Evolutionary conservation across 768 basidiomycete genomes (phyloP).

Genomic region (Paxillus rubicundulus): DNA sequence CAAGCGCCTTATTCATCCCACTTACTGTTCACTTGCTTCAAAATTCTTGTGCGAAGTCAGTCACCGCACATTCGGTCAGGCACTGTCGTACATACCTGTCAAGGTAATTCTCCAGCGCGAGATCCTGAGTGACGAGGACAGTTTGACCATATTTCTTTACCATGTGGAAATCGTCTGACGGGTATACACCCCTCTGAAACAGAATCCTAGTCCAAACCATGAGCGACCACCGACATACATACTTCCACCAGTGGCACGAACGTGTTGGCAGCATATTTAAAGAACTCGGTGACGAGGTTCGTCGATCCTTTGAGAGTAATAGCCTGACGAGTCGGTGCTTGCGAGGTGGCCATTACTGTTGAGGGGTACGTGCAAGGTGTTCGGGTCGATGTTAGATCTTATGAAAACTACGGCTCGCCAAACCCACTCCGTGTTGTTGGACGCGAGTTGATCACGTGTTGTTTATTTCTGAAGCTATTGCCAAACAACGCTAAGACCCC

Average conservation of each 20-base stretch:
- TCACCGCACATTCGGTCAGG: background rate
- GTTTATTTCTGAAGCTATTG: conserved; percentile 11
- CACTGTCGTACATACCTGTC: conserved; percentile 54
- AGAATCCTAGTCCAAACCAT: conserved; percentile 59
- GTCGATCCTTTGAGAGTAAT: conserved; percentile 97
- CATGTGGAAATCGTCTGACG: conserved; percentile 98
- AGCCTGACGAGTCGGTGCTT: conserved; percentile 57
- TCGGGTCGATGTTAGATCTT: background rate
- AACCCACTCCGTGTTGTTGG: background rate
- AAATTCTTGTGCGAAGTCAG: conserved; percentile 51
- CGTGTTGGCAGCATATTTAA: conserved; percentile 99
- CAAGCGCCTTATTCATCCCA: conserved; percentile 2
- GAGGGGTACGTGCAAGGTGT: background rate
- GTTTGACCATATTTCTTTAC: conserved; percentile 99
- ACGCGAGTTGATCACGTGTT: conserved; percentile 15
- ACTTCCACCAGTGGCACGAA: conserved; percentile 38
- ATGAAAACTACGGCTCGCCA: too few species aligned
- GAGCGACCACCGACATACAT: background rate
- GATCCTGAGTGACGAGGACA: conserved; percentile 90
- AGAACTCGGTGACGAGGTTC: conserved; percentile 93
- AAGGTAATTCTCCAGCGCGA: conserved; percentile 91
- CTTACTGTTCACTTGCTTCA: conserved; percentile 90
- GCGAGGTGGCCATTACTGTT: conserved; percentile 40
- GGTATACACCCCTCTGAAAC: conserved; percentile 96
- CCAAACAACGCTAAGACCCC: conserved; percentile 11